phyloP scores from a whole-genome alignment of 2,329 filamentous ascomycete genomes.

The Aspergillus pseudotamarii region DNA sequence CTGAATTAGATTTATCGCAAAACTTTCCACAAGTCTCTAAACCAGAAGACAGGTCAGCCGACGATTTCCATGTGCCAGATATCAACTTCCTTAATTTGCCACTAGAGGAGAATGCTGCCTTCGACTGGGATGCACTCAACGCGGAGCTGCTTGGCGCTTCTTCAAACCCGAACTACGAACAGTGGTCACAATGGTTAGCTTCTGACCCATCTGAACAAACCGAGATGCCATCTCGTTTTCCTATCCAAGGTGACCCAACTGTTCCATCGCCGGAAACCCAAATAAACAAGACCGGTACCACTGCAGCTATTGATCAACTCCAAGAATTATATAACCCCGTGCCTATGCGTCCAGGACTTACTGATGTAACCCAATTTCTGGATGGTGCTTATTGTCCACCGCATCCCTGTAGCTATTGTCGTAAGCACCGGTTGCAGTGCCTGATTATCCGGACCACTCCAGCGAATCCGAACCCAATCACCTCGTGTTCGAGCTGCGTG shows the following conservation, averaged over 20 bases:
- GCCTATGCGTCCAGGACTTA: constrained; percentile 12
- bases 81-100: not conserved
- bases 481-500: constrained; percentile 55
- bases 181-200: not conserved
- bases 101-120: constrained; percentile 9
- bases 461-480: constrained; percentile 54
- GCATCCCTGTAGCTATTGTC: constrained; percentile 50
- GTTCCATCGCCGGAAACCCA: not conserved
- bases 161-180: not conserved
- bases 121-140: constrained; percentile 15
- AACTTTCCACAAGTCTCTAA: not conserved
- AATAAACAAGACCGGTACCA: not conserved
- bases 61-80: not conserved
- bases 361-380: constrained; percentile 36
- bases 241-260: not conserved
- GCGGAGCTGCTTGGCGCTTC: not conserved
- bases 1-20: not conserved
- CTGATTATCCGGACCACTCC: constrained; percentile 51
- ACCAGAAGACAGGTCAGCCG: not conserved
- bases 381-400: constrained; percentile 49
- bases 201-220: not conserved
- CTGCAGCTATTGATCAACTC: not conserved
- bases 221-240: not conserved
- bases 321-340: not conserved
- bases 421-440: constrained; percentile 50